phyloP scores from a whole-genome alignment of 176 grass and related monocot species.

The Triticum dicoccoides region DNA sequence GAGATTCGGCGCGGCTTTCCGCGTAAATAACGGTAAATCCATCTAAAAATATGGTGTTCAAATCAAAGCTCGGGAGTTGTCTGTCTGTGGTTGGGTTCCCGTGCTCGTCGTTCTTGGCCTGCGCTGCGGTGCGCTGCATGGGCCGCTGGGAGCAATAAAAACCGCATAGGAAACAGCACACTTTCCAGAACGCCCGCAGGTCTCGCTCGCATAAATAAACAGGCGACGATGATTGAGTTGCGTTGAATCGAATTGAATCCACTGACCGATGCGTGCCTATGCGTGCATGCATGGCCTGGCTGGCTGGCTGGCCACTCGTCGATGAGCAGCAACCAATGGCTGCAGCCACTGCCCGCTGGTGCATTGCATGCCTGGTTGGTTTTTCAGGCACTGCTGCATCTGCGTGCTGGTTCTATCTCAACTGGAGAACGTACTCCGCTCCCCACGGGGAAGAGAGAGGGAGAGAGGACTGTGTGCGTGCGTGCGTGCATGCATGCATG shows the following conservation, averaged over 20 bases:
- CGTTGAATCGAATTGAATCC: not conserved
- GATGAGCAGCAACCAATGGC: not conserved
- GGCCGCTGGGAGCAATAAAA: constrained; percentile 18
- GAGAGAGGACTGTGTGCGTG: not conserved
- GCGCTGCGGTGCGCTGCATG: not conserved
- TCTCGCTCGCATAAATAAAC: not conserved
- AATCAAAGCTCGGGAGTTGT: not conserved
- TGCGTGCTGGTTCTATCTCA: not conserved
- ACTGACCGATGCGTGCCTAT: not conserved
- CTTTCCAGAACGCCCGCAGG: constrained; percentile 33
- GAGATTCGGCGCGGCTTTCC: constrained; percentile 19
- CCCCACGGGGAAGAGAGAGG: not conserved
- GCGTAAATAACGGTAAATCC: constrained; percentile 43
- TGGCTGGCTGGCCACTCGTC: not conserved
- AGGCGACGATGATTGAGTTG: not conserved
- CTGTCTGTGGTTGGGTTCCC: constrained; percentile 4
- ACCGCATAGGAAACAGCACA: constrained; percentile 32
- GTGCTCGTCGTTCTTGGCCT: not conserved
- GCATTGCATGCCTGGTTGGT: not conserved
- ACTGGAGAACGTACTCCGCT: not conserved
- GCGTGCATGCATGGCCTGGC: not conserved
- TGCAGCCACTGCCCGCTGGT: not conserved
- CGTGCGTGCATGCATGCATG: not conserved
- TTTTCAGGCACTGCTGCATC: not conserved
- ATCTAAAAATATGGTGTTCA: not conserved